Percentiles rank a stretch among this genome's conserved stretches.
These are phyloP conservation scores for Cyclotella baltica DNA, from an alignment of 108 stramenopile species.

Conservation along the genomic window DNA sequence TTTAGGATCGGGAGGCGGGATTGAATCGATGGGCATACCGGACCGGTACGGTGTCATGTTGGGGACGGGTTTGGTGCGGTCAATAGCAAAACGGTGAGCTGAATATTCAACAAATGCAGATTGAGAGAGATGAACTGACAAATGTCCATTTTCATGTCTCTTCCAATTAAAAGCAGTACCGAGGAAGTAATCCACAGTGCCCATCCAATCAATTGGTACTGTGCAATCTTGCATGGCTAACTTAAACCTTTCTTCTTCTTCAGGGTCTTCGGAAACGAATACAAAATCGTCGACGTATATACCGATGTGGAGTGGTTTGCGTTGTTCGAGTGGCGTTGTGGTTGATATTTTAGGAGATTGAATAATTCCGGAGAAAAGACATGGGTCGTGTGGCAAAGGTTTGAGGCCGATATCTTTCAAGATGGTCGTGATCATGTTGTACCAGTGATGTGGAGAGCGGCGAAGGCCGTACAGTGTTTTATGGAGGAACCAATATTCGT, in stretches of 20 bases:
- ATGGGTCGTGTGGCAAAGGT: constrained; percentile 19
- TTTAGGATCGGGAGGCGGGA: not conserved
- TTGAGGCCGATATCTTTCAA: constrained; percentile 15
- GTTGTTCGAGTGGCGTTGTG: not conserved
- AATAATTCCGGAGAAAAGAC: constrained; percentile 14
- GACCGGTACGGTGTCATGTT: constrained; percentile 3
- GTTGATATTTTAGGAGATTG: not conserved
- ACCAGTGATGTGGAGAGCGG: constrained; percentile 35
- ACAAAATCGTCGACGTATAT: constrained; percentile 17
- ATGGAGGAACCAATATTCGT: constrained; percentile 17
- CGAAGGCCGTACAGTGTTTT: constrained; percentile 30
- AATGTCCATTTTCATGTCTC: not conserved
- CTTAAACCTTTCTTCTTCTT: constrained; percentile 7
- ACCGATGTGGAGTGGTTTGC: not conserved
- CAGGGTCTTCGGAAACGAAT: constrained; percentile 1
- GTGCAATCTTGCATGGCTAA: not conserved
- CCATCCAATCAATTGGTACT: constrained; percentile 11
- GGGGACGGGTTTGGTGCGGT: not conserved
- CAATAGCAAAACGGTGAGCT: not conserved
- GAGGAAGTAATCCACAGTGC: constrained; percentile 3
- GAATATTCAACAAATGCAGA: not conserved
- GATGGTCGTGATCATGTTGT: constrained; percentile 14
- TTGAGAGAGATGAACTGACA: constrained; percentile 4
- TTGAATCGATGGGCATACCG: constrained; percentile 10
- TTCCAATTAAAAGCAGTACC: constrained; percentile 8